Evolutionary conservation across 1,284 basidiomycete genomes (phyloP).

Genomic region (Ustilago hordei): DNA sequence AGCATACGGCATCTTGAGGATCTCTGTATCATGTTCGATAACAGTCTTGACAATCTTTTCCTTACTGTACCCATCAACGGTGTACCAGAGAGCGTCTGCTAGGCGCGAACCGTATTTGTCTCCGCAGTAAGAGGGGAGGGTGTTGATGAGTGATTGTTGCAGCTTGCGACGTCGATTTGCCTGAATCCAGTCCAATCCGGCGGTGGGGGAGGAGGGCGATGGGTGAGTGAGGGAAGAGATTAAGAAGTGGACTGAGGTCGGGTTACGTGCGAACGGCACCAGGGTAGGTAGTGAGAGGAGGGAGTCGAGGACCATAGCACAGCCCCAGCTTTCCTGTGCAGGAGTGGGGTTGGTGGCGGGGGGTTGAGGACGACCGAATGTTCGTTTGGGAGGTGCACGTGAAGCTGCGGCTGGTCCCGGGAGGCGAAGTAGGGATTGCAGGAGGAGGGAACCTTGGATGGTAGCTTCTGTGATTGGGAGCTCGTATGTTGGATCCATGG

Average conservation of each 20-base stretch:
- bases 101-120: slow-evolving; percentile 66
- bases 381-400: slow-evolving; percentile 34
- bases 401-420: slow-evolving; percentile 37
- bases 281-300: slow-evolving; percentile 43
- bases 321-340: slow-evolving; percentile 14
- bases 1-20: slow-evolving; percentile 55
- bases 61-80: slow-evolving; percentile 53
- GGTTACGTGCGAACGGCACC: slow-evolving; percentile 37
- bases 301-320: slow-evolving; percentile 46
- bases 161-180: slow-evolving; percentile 45
- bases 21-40: slow-evolving; percentile 34
- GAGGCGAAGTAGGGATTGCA: slow-evolving; percentile 57
- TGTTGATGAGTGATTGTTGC: slow-evolving; percentile 22
- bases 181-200: slow-evolving; percentile 11
- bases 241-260: slow-evolving; percentile 42
- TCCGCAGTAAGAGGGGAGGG: slow-evolving; percentile 43
- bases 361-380: slow-evolving; percentile 22
- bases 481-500: slow-evolving; percentile 32
- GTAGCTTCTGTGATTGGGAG: slow-evolving; percentile 22
- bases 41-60: slow-evolving; percentile 50
- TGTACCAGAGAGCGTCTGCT: slow-evolving; percentile 60
- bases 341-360: background rate
- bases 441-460: slow-evolving; percentile 61
- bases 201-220: background rate
- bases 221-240: slow-evolving; percentile 38